Conservation (phyloP, 2,329 filamentous ascomycete species). For the Lachnellula cervina region DNA sequence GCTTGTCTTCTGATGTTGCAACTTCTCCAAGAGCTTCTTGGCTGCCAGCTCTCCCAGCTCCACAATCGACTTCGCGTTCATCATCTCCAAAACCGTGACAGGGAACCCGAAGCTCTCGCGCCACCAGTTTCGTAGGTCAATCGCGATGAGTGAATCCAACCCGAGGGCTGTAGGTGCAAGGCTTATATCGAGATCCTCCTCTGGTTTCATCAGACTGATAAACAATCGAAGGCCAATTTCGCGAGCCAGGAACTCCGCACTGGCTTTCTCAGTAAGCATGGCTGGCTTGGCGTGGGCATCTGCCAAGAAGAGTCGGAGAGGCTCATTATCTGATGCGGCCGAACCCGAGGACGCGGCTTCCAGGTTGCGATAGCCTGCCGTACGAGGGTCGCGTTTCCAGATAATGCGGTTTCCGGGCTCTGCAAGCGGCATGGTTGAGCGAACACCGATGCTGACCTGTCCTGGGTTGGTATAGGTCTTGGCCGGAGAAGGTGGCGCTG, state of each 20-base stretch:
- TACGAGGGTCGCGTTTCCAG: constrained; percentile 10
- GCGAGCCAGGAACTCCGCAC: not conserved
- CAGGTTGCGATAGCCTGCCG: constrained; percentile 7
- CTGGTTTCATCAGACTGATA: constrained; percentile 1
- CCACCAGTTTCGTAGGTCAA: constrained; percentile 11
- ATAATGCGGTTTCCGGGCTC: constrained; percentile 2
- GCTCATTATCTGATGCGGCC: not conserved
- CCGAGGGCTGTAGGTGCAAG: not conserved
- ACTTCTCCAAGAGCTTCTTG: not conserved
- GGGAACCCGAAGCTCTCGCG: not conserved
- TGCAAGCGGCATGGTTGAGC: not conserved
- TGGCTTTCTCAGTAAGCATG: not conserved
- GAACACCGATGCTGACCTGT: constrained; percentile 2
- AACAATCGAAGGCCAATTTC: constrained; percentile 1
- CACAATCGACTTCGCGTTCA: not conserved
- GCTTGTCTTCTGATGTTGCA: not conserved
- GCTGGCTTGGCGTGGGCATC: not conserved
- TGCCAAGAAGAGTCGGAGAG: not conserved
- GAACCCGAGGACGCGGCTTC: not conserved
- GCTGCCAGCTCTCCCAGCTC: not conserved
- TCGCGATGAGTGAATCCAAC: constrained; percentile 9
- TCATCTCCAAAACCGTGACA: not conserved
- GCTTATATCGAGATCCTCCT: constrained; percentile 3
- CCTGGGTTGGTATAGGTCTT: not conserved
- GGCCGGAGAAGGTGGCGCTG: not conserved